Conservation (phyloP, 176 grass and related monocot genomes). For the Eleusine indica region DNA sequence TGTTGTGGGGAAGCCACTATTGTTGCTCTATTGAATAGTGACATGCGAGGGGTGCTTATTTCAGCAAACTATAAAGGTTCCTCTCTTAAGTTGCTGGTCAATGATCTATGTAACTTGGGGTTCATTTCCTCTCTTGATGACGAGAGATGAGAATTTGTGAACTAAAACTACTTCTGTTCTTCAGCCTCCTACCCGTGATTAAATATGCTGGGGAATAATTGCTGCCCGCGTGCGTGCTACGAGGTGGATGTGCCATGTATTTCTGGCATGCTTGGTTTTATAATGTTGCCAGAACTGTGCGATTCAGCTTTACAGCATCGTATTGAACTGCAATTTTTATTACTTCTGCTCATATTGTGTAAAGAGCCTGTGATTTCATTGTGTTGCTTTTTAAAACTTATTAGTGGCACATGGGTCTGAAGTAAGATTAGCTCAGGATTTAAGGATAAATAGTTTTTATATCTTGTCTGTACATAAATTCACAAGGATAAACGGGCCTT, state of each 20-base stretch:
- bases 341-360: not conserved
- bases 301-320: not conserved
- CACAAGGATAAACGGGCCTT: not conserved
- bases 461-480: not conserved
- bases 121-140: slow-evolving; percentile 44
- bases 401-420: not conserved
- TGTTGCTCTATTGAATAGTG: slow-evolving; percentile 21
- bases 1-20: slow-evolving; percentile 31
- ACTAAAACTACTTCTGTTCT: slow-evolving; percentile 35
- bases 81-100: slow-evolving; percentile 40
- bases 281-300: slow-evolving; percentile 33
- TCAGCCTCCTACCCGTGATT: slow-evolving; percentile 32
- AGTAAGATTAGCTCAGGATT: not conserved
- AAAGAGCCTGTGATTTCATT: not conserved
- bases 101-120: slow-evolving; percentile 13
- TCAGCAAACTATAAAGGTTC: slow-evolving; percentile 38
- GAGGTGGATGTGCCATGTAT: slow-evolving; percentile 28
- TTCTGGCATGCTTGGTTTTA: slow-evolving; percentile 46
- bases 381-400: not conserved
- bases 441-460: not conserved
- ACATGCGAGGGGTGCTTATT: not conserved
- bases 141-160: slow-evolving; percentile 36
- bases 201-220: slow-evolving; percentile 47
- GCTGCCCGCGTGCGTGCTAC: not conserved
- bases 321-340: slow-evolving; percentile 12